Percentiles rank a stretch among this genome's conserved stretches.
Evolutionary conservation across 2,329 filamentous ascomycete genomes (phyloP).

Genomic region (Fusarium penzigii): DNA sequence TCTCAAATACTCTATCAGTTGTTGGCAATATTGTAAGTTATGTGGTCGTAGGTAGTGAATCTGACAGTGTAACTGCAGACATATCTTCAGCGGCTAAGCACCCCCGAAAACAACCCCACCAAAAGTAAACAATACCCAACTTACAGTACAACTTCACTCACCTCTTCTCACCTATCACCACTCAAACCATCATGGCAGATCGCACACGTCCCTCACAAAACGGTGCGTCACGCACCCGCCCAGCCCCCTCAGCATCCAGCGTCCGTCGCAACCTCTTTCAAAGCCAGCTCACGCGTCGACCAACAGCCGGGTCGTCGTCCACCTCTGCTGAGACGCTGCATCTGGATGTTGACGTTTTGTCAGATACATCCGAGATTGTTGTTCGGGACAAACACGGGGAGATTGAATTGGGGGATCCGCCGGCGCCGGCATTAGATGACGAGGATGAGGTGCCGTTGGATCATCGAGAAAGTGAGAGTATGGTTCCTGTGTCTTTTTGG

Average conservation of each 20-base stretch:
- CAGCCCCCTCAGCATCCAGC: conserved; percentile 17
- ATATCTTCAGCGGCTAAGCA: conserved; percentile 10
- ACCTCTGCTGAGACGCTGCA: conserved; percentile 48
- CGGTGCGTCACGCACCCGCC: background rate
- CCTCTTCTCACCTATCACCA: conserved; percentile 7
- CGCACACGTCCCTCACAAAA: conserved; percentile 22
- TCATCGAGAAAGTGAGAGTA: conserved; percentile 59
- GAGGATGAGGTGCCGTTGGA: conserved; percentile 57
- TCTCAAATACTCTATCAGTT: no score
- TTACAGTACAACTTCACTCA: conserved; percentile 10
- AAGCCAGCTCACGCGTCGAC: conserved; percentile 57
- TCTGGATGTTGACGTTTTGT: conserved; percentile 48
- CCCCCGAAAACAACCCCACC: conserved; percentile 25
- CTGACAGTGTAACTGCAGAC: conserved; percentile 1
- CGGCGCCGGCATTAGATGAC: conserved; percentile 53
- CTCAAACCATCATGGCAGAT: conserved; percentile 24
- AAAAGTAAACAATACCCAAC: conserved; percentile 22
- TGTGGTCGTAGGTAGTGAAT: no score
- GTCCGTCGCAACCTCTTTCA: conserved; percentile 57
- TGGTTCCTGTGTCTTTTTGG: conserved; percentile 17
- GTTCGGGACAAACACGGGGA: conserved; percentile 64
- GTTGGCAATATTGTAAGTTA: no score
- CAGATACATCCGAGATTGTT: conserved; percentile 57
- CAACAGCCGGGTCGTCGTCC: conserved; percentile 45
- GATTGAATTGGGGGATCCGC: conserved; percentile 60